A percentile compares a stretch with the other conserved stretches of the same genome.
phyloP scores from a whole-genome alignment of 768 basidiomycete species.

The Collybia sordida region DNA sequence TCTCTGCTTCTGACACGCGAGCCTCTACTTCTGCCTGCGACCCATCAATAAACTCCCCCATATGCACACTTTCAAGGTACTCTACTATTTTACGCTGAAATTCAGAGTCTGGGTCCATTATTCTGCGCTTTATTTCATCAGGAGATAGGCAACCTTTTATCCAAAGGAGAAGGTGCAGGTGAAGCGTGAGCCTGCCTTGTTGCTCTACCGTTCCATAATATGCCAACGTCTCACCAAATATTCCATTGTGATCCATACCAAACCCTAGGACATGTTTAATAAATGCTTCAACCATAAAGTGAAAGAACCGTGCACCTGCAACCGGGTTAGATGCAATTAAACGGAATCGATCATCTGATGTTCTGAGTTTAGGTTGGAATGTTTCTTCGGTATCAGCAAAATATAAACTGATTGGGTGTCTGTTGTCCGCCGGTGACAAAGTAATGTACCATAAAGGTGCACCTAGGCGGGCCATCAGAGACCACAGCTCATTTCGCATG shows the following conservation, averaged over 20 bases:
- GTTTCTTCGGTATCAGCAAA: conserved; percentile 1
- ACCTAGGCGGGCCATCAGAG: conserved; percentile 17
- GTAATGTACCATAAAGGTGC: conserved; percentile 37
- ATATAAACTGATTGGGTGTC: not conserved
- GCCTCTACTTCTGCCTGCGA: not conserved
- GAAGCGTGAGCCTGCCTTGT: conserved; percentile 34
- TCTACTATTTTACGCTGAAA: conserved; percentile 26
- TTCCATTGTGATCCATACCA: not conserved
- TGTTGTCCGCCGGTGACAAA: conserved; percentile 11
- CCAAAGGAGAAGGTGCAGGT: conserved; percentile 37
- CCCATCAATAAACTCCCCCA: conserved; percentile 22
- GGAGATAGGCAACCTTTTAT: conserved; percentile 23
- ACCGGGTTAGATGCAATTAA: conserved; percentile 1
- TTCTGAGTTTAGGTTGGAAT: not conserved
- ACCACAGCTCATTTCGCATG: conserved; percentile 18
- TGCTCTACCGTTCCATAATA: conserved; percentile 21
- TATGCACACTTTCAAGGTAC: conserved; percentile 30
- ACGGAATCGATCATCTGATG: not conserved
- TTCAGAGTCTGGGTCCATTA: conserved; percentile 17
- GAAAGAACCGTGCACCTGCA: not conserved
- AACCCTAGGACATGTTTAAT: conserved; percentile 1
- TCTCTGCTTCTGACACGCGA: not conserved
- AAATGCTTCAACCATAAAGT: not conserved
- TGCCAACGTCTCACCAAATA: not conserved
- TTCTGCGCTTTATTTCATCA: conserved; percentile 25